A percentile compares a stretch with the other conserved stretches of the same genome.
These are phyloP conservation scores for Abrus pulchellus DNA, from an alignment of 306 rosid species.

Conservation along the genomic window DNA sequence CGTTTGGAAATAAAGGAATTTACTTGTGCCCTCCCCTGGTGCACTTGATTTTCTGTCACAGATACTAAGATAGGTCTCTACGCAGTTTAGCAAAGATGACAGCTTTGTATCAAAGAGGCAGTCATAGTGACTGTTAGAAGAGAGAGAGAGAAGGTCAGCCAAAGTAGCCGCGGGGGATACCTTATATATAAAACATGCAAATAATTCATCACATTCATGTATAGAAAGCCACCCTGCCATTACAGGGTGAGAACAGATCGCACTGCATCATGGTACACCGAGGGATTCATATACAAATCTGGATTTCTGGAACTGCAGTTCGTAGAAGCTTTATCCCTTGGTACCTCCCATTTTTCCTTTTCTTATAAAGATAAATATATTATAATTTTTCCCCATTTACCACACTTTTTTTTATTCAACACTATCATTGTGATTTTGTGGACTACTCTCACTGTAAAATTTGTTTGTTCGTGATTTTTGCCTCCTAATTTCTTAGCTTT, in stretches of 20 bases:
- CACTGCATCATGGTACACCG: slow-evolving; percentile 63
- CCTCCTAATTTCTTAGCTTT: slow-evolving; percentile 34
- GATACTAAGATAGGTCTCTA: slow-evolving; percentile 52
- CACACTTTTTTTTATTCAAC: slow-evolving; percentile 14
- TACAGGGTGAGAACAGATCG: slow-evolving; percentile 70
- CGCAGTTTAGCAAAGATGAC: slow-evolving; percentile 50
- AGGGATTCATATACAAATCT: slow-evolving; percentile 58
- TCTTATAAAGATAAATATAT: slow-evolving; percentile 33
- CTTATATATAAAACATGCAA: slow-evolving; percentile 56
- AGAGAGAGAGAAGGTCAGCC: slow-evolving; percentile 45
- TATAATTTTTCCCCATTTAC: slow-evolving; percentile 20
- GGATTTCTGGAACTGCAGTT: slow-evolving; percentile 59
- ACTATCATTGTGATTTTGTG: slow-evolving; percentile 33
- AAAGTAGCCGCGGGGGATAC: slow-evolving; percentile 51
- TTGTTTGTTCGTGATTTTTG: slow-evolving; percentile 42
- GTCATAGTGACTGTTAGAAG: slow-evolving; percentile 51
- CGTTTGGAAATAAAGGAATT: slow-evolving; percentile 53
- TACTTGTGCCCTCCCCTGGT: slow-evolving; percentile 50
- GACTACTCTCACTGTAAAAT: slow-evolving; percentile 13
- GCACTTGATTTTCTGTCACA: slow-evolving; percentile 55
- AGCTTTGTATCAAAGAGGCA: slow-evolving; percentile 55
- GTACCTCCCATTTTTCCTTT: slow-evolving; percentile 44
- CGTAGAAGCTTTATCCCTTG: slow-evolving; percentile 56
- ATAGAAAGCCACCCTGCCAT: slow-evolving; percentile 92
- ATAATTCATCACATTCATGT: slow-evolving; percentile 82